Conservation (phyloP, 768 basidiomycete species). For the Leccinum disarticulatum region DNA sequence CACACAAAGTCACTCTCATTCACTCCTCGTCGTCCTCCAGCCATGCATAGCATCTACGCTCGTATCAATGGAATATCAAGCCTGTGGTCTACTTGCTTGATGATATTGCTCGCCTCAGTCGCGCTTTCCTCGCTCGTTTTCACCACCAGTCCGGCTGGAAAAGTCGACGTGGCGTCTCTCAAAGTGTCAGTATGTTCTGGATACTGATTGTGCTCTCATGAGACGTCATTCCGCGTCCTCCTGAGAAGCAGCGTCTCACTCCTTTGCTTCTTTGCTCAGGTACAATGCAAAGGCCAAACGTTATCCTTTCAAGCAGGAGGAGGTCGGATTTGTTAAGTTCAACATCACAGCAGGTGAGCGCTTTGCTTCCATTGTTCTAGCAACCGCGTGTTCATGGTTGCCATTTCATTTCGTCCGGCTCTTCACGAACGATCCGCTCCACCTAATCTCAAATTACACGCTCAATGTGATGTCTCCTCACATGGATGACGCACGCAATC, state of each 20-base stretch:
- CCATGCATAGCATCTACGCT: conserved; percentile 70
- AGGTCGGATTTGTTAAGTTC: conserved; percentile 79
- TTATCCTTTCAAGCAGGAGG: conserved; percentile 62
- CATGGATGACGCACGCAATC: conserved; percentile 3
- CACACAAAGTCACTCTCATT: too few relatives aligned
- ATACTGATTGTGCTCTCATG: not conserved
- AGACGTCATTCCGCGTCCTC: conserved; percentile 11
- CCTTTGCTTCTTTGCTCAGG: conserved; percentile 29
- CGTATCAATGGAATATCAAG: conserved; percentile 75
- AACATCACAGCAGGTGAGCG: conserved; percentile 74
- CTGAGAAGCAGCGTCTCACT: conserved; percentile 16
- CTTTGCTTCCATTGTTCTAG: conserved; percentile 28
- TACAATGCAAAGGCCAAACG: conserved; percentile 50
- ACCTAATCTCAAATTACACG: conserved; percentile 15
- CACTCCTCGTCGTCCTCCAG: not conserved
- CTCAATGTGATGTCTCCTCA: conserved; percentile 5
- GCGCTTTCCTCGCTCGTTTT: conserved; percentile 74
- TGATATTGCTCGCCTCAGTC: conserved; percentile 68
- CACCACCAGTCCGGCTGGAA: conserved; percentile 55
- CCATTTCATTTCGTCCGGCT: conserved; percentile 26
- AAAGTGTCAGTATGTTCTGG: conserved; percentile 63
- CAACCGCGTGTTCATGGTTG: conserved; percentile 25
- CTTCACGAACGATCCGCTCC: conserved; percentile 14
- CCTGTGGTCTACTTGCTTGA: conserved; percentile 70
- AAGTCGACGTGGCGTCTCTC: conserved; percentile 58